Conservation (phyloP, 768 basidiomycete genomes). For the Wakefieldia striispora region DNA sequence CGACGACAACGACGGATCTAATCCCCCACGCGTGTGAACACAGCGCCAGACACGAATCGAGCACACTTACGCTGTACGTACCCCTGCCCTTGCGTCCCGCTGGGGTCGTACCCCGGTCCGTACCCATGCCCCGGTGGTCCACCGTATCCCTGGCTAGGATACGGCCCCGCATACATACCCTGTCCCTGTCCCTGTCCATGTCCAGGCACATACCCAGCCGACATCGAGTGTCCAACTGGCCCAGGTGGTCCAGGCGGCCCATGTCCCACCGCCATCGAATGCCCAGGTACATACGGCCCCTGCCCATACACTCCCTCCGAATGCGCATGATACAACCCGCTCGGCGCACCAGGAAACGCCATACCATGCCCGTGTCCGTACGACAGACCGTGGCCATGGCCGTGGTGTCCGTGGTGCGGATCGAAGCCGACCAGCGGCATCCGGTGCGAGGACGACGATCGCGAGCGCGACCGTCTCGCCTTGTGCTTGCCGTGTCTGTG, state of each 20-base stretch:
- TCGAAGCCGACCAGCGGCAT: too few species aligned
- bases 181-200: too few species aligned
- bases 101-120: neutral
- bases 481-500: neutral
- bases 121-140: too few species aligned
- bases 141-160: neutral
- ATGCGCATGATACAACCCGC: neutral
- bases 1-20: slow-evolving; percentile 6
- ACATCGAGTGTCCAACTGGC: neutral
- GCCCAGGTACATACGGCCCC: slow-evolving; percentile 5
- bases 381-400: neutral
- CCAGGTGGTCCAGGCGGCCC: neutral
- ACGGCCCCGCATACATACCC: neutral
- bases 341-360: neutral
- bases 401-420: neutral
- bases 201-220: neutral
- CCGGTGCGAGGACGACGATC: slow-evolving; percentile 15
- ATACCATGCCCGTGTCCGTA: neutral
- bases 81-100: slow-evolving; percentile 2
- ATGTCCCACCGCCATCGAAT: slow-evolving; percentile 3
- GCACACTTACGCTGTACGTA: slow-evolving; percentile 36
- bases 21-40: neutral
- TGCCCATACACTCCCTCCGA: neutral
- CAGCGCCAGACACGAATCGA: neutral
- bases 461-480: slow-evolving; percentile 7